Evolutionary conservation across 495 filamentous ascomycete genomes (phyloP).

Genomic region (Lentithecium fluviatile): DNA sequence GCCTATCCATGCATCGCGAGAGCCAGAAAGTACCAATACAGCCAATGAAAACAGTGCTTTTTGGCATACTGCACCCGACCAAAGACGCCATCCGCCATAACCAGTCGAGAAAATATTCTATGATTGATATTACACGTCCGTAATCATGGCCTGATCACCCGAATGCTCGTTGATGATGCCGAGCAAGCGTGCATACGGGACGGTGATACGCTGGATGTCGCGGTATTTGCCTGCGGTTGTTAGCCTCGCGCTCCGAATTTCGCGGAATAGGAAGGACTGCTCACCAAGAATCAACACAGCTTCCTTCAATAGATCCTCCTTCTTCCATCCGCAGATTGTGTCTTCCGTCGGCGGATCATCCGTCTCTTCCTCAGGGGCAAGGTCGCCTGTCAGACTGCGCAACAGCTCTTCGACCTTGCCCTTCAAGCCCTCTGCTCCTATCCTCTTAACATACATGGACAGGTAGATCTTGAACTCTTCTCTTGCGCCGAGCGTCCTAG

Average conservation of each 20-base stretch:
- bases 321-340: constrained; percentile 83
- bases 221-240: constrained; percentile 77
- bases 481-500: constrained; percentile 75
- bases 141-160: constrained; percentile 33
- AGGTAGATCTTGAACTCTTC: constrained; percentile 91
- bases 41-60: no score
- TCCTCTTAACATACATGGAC: constrained; percentile 92
- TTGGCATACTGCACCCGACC: neutral
- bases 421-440: constrained; percentile 83
- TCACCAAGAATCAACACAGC: constrained; percentile 90
- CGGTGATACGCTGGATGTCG: constrained; percentile 81
- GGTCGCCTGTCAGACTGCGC: constrained; percentile 71
- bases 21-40: no score
- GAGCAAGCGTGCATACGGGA: constrained; percentile 37
- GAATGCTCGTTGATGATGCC: constrained; percentile 20
- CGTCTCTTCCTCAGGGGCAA: constrained; percentile 57
- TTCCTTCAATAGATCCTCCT: constrained; percentile 78
- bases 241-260: constrained; percentile 14
- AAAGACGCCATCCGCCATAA: neutral
- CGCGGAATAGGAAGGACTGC: constrained; percentile 38
- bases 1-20: no score
- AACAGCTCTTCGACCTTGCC: constrained; percentile 90
- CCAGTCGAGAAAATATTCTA: neutral
- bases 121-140: constrained; percentile 32
- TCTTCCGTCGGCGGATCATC: constrained; percentile 57